Evolutionary conservation across 257 asterid genomes (phyloP).

Genomic region (Apocynum venetum): DNA sequence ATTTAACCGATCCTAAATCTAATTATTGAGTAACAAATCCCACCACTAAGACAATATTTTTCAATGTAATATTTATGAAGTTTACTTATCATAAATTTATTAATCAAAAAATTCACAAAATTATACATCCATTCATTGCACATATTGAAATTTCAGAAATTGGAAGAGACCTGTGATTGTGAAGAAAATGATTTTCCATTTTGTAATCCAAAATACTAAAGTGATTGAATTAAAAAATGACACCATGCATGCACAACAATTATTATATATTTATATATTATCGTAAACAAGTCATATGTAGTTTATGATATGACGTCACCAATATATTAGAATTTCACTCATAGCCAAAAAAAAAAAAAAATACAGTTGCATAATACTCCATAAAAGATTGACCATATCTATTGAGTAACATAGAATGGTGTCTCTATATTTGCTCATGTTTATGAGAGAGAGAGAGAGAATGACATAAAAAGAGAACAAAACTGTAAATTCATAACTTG

Average conservation of each 20-base stretch:
- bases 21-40: no score
- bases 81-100: not conserved
- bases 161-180: slow-evolving; percentile 1
- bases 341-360: no score
- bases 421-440: no score
- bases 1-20: no score
- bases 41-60: no score
- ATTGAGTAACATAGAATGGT: no score
- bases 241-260: not conserved
- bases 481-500: not conserved
- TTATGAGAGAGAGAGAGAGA: not conserved
- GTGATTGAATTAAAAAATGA: not conserved
- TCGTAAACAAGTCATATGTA: not conserved
- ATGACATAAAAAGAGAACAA: not conserved
- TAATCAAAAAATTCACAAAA: not conserved
- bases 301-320: not conserved
- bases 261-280: no score
- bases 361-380: no score
- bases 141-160: not conserved
- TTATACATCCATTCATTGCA: not conserved
- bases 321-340: no score
- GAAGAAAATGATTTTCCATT: not conserved
- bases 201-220: not conserved
- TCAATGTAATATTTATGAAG: no score
- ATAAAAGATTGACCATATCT: no score